A percentile compares a stretch with the other conserved stretches of the same genome.
These are phyloP conservation scores for Microdochium bolleyi DNA, from an alignment of 2,329 filamentous ascomycete species.

Conservation along the genomic window DNA sequence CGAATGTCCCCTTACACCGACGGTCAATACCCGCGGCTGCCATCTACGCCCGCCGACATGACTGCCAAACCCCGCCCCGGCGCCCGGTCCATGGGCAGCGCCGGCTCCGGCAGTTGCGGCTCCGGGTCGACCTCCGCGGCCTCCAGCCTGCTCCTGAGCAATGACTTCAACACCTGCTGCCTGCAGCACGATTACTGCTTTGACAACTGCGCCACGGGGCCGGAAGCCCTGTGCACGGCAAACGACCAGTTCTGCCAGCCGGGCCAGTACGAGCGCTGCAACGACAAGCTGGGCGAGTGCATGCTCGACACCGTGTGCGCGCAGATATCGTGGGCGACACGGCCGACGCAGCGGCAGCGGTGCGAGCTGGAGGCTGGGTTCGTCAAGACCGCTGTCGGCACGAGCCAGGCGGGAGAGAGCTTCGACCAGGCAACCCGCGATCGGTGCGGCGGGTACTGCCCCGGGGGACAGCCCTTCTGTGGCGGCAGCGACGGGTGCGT, in stretches of 20 bases:
- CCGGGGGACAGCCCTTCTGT: not conserved
- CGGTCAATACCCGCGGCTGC: not conserved
- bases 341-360: not conserved
- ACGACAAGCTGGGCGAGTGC: not conserved
- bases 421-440: not conserved
- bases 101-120: not conserved
- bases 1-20: not conserved
- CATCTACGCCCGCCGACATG: not conserved
- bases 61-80: not conserved
- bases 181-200: not conserved
- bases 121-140: not conserved
- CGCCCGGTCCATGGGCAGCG: not conserved
- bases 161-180: not conserved
- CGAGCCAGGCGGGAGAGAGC: not conserved
- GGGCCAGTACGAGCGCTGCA: not conserved
- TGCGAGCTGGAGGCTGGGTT: not conserved
- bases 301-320: not conserved
- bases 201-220: not conserved
- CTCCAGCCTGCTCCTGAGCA: not conserved
- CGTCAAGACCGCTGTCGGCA: not conserved
- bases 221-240: not conserved
- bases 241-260: not conserved
- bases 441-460: not conserved
- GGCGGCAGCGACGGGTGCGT: not conserved
- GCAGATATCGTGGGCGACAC: not conserved